Evolutionary conservation across 495 filamentous ascomycete genomes (phyloP).

Genomic region (Aspergillus biplanus): DNA sequence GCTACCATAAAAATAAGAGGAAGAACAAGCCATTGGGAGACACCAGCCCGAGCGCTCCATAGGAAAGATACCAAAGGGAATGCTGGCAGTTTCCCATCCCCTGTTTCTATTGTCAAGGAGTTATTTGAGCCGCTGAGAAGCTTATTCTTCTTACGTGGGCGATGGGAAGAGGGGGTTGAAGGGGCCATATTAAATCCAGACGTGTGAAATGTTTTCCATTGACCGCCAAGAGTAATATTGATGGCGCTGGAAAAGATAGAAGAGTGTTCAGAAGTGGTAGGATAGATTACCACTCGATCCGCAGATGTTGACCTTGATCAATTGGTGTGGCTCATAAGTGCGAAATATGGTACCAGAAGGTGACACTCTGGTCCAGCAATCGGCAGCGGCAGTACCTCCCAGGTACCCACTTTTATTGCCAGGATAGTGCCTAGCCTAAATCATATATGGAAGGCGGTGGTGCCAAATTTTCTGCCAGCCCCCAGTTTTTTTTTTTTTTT

Average conservation of each 20-base stretch:
- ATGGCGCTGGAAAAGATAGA: too few relatives aligned
- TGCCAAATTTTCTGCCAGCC: constrained; percentile 35
- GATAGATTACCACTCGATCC: too few relatives aligned
- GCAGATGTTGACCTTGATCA: too few relatives aligned
- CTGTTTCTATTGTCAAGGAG: constrained; percentile 48
- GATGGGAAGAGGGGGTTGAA: constrained; percentile 47
- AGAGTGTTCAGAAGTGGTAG: too few relatives aligned
- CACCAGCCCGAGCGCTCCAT: constrained; percentile 81
- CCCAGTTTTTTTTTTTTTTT: constrained; percentile 42
- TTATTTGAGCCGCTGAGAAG: constrained; percentile 55
- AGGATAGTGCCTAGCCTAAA: constrained; percentile 25
- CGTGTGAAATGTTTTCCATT: constrained; percentile 33
- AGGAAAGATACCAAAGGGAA: constrained; percentile 91
- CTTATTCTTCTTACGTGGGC: constrained; percentile 64
- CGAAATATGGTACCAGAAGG: too few relatives aligned
- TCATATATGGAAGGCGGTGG: constrained; percentile 31
- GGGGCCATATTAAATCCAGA: constrained; percentile 35
- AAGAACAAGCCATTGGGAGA: constrained; percentile 91
- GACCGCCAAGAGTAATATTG: constrained; percentile 9
- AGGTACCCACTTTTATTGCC: too few relatives aligned
- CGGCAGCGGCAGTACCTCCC: too few relatives aligned
- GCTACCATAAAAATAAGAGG: constrained; percentile 85
- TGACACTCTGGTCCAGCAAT: too few relatives aligned
- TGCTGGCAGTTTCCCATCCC: constrained; percentile 52
- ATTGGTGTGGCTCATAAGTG: too few relatives aligned